phyloP scores from a whole-genome alignment of 768 basidiomycete genomes.

The Mycena galopus region DNA sequence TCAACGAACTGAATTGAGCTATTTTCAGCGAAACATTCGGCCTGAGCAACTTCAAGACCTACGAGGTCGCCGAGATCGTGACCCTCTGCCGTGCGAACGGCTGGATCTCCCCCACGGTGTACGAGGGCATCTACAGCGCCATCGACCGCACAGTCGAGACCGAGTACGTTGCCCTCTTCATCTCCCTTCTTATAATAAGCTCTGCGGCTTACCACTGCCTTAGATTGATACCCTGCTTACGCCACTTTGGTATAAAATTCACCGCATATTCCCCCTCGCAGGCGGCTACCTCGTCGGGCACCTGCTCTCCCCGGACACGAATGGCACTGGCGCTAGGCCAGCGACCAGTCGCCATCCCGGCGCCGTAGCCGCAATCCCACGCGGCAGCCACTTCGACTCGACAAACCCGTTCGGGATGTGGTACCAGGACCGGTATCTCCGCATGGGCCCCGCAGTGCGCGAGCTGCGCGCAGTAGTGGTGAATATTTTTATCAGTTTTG shows the following conservation, averaged over 20 bases:
- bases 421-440: slow-evolving; percentile 57
- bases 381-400: slow-evolving; percentile 57
- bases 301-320: slow-evolving; percentile 39
- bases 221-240: slow-evolving; percentile 62
- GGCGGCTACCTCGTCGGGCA: slow-evolving; percentile 62
- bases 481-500: slow-evolving; percentile 24
- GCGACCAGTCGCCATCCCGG: slow-evolving; percentile 27
- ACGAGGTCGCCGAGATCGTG: slow-evolving; percentile 65
- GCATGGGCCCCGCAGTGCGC: slow-evolving; percentile 51
- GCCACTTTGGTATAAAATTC: slow-evolving; percentile 58
- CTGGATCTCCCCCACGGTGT: slow-evolving; percentile 59
- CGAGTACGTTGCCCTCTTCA: slow-evolving; percentile 22
- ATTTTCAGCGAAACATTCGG: slow-evolving; percentile 58
- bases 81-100: slow-evolving; percentile 58
- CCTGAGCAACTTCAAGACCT: slow-evolving; percentile 61
- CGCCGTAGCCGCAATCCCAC: slow-evolving; percentile 9
- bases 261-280: slow-evolving; percentile 59
- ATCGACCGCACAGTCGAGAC: slow-evolving; percentile 38
- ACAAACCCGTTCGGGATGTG: slow-evolving; percentile 48
- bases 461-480: slow-evolving; percentile 53
- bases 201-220: slow-evolving; percentile 33
- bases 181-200: not conserved
- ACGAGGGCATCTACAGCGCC: slow-evolving; percentile 49
- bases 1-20: not conserved
- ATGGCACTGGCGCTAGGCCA: too few species aligned